Evolutionary conservation across 2,329 filamentous ascomycete genomes (phyloP), one percentile per base, ranked within the genome.

Genomic region (Colletotrichum orchidophilum): DNA sequence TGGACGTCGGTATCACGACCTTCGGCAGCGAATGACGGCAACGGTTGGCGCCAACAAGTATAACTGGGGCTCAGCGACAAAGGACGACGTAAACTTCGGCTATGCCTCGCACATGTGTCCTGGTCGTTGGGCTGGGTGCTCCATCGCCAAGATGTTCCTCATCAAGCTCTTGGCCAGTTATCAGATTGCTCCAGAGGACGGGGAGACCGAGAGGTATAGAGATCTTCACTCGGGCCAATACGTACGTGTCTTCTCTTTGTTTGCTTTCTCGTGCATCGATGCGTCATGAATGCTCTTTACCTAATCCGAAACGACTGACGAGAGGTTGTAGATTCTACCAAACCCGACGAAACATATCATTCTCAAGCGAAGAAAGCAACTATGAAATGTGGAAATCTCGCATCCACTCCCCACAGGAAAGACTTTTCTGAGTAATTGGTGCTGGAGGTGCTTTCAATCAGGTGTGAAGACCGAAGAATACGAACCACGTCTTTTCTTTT

Each of bases 141-240:
- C 68, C n/a, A 71, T 71, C 35, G 68, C 68, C 13, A 71, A 71
- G 33, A 71, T 71, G 68, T 68, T 71, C 12, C 68, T 71, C 26
- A 67, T 71, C 39, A 71, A 71, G 33, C 63, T 71, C 4, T 53
- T 71, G 2, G 13, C 58, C 8, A 15, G 53, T 5, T 63, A 59
- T 15, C 12, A 59, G 18, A 59, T 71, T 8, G 21, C 33, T 11
- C 68, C 58, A 4, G 68, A 71, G n/a, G 52, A 71, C 5, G 64
- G 64, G 4, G 58, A 27, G 27, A 71, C 39, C 3, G 64, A 68
- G 33, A 58, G 68, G n/a, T 71, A 71, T 18, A 7, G n/a, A n/a
- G 64, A 71, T 7, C 5, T 63, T 3, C 68, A 71, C 18, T 71
- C 53, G 3, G 68, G 68, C 18, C 64, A 71, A 63, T 68, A 68